Percentiles rank a stretch among this genome's conserved stretches.
These are phyloP conservation scores for Cladorrhinum sp. DNA, from an alignment of 2,329 filamentous ascomycete genomes.

Conservation along the genomic window DNA sequence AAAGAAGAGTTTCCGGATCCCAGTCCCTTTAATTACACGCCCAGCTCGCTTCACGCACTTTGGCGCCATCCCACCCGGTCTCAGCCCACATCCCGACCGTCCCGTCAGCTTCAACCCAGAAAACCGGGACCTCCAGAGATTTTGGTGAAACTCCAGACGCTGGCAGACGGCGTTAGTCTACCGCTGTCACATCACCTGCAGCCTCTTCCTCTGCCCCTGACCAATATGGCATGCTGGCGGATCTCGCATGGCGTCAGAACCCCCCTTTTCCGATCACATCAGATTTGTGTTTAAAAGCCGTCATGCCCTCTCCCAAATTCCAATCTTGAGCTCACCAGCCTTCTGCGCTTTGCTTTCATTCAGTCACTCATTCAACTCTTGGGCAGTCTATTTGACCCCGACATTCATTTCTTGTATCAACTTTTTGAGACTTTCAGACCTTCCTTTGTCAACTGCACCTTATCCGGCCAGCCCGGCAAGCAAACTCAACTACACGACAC, in stretches of 20 bases:
- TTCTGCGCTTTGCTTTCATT: background rate
- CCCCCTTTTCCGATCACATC: background rate
- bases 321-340: background rate
- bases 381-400: background rate
- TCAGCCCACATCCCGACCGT: background rate
- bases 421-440: background rate
- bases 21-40: background rate
- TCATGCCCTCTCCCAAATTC: background rate
- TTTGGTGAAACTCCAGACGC: background rate
- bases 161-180: background rate
- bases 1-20: background rate
- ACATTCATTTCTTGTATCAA: background rate
- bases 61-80: background rate
- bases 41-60: background rate
- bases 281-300: background rate
- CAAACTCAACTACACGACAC: background rate
- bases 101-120: background rate
- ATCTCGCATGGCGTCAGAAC: background rate
- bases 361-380: background rate
- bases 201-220: background rate
- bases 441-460: background rate
- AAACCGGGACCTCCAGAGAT: background rate
- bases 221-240: too few relatives aligned
- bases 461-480: background rate
- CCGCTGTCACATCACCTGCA: background rate